A percentile compares a stretch with the other conserved stretches of the same genome.
phyloP scores from a whole-genome alignment of 345 rosid species.

The Gynandropsis gynandra region DNA sequence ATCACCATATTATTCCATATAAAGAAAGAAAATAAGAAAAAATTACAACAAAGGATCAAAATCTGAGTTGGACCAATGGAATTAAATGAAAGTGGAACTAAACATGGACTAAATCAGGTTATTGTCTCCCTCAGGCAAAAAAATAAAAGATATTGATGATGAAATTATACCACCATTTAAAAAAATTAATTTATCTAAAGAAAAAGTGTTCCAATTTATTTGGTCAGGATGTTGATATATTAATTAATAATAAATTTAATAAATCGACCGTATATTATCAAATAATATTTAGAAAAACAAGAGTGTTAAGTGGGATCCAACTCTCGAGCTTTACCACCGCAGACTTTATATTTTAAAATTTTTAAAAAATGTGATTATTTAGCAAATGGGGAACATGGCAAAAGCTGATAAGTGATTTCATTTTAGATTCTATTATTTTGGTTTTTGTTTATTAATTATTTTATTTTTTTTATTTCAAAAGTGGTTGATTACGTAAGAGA shows the following conservation, averaged over 20 bases:
- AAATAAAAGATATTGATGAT: constrained; percentile 11
- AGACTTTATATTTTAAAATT: not conserved
- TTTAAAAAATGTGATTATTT: constrained; percentile 11
- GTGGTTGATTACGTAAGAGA: constrained; percentile 25
- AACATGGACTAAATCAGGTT: constrained; percentile 18
- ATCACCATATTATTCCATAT: too few species aligned
- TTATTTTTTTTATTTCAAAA: constrained; percentile 8
- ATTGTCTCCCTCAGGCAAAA: constrained; percentile 19
- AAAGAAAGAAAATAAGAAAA: too few species aligned
- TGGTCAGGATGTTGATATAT: constrained; percentile 34
- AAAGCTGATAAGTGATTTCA: constrained; percentile 27
- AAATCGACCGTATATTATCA: constrained; percentile 21
- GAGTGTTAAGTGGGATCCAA: constrained; percentile 31
- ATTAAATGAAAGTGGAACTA: constrained; percentile 19
- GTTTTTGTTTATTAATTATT: constrained; percentile 9
- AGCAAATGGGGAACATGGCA: constrained; percentile 23
- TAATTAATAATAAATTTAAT: constrained; percentile 14
- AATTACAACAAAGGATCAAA: constrained; percentile 6
- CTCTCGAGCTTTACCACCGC: constrained; percentile 19
- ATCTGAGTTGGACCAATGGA: constrained; percentile 20
- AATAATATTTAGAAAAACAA: not conserved
- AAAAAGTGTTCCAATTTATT: constrained; percentile 15
- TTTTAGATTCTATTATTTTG: constrained; percentile 17
- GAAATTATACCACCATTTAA: constrained; percentile 15
- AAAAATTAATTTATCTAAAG: not conserved